A percentile compares a stretch with the other conserved stretches of the same genome.
phyloP scores from a whole-genome alignment of 2,329 filamentous ascomycete species.

The Pestalotiopsis sp. region DNA sequence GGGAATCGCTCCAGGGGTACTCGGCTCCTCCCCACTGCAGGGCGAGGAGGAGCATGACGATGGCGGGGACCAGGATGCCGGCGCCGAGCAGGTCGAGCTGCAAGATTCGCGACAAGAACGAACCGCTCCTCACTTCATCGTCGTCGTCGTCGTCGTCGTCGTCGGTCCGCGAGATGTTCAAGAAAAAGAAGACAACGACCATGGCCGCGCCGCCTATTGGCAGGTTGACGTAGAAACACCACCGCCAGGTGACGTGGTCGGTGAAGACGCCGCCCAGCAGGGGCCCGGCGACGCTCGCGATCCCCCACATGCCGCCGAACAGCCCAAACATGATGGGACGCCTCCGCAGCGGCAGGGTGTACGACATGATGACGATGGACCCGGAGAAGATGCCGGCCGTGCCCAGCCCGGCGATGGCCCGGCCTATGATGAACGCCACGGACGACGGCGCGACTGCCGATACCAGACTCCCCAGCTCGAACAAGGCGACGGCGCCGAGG shows the following conservation, averaged over 20 bases:
- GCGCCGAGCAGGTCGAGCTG: constrained; percentile 53
- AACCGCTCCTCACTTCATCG: constrained; percentile 20
- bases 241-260: constrained; percentile 19
- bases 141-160: constrained; percentile 31
- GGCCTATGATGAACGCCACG: constrained; percentile 28
- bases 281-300: constrained; percentile 19
- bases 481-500: constrained; percentile 32
- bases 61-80: constrained; percentile 50
- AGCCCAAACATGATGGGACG: constrained; percentile 18
- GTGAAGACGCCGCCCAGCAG: constrained; percentile 19
- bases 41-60: constrained; percentile 55
- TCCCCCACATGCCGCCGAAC: constrained; percentile 14
- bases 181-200: constrained; percentile 47
- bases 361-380: constrained; percentile 24
- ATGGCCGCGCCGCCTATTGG: constrained; percentile 50
- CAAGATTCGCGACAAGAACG: constrained; percentile 38
- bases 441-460: constrained; percentile 22
- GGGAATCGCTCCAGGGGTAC: constrained; percentile 50
- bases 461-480: constrained; percentile 23
- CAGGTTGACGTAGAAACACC: constrained; percentile 31
- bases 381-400: constrained; percentile 30
- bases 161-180: constrained; percentile 38
- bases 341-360: constrained; percentile 18
- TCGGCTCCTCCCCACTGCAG: constrained; percentile 58
- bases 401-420: constrained; percentile 30